phyloP scores from a whole-genome alignment of 345 rosid genomes.

The Excoecaria agallocha region DNA sequence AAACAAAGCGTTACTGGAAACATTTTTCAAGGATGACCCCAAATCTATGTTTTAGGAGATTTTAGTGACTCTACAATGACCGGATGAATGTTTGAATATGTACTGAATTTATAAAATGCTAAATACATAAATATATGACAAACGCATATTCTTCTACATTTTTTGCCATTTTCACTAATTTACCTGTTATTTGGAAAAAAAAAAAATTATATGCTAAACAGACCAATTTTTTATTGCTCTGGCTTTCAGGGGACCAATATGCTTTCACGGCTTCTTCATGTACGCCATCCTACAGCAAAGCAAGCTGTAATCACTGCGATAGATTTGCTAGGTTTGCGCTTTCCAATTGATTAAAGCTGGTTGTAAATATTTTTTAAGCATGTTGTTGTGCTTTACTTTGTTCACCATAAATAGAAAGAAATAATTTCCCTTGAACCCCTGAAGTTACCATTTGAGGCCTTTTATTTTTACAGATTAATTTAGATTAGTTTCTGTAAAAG shows the following conservation, averaged over 20 bases:
- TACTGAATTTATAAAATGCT: not conserved
- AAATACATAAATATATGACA: not conserved
- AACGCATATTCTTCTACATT: not conserved
- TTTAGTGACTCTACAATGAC: not conserved
- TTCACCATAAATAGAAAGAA: not conserved
- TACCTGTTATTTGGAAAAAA: not conserved
- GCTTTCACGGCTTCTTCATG: conserved; percentile 98
- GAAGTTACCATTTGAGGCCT: not conserved
- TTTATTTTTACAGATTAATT: not conserved
- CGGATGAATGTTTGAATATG: not conserved
- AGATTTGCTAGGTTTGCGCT: conserved; percentile 75
- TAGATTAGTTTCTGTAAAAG: not conserved
- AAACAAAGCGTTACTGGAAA: too few relatives aligned
- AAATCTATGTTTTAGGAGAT: not conserved
- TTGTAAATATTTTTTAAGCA: not conserved
- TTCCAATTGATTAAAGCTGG: not conserved
- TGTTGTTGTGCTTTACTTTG: not conserved
- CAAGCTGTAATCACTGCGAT: conserved; percentile 98
- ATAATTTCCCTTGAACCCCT: not conserved
- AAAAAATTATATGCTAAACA: not conserved
- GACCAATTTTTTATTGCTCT: conserved; percentile 23
- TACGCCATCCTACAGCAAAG: conserved; percentile 83
- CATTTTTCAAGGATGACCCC: too few relatives aligned
- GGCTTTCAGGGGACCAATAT: conserved; percentile 88
- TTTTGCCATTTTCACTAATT: conserved; percentile 10